These are phyloP conservation scores for Paecilomyces sp. DNA, from an alignment of 2,329 filamentous ascomycete genomes.

Conservation along the genomic window DNA sequence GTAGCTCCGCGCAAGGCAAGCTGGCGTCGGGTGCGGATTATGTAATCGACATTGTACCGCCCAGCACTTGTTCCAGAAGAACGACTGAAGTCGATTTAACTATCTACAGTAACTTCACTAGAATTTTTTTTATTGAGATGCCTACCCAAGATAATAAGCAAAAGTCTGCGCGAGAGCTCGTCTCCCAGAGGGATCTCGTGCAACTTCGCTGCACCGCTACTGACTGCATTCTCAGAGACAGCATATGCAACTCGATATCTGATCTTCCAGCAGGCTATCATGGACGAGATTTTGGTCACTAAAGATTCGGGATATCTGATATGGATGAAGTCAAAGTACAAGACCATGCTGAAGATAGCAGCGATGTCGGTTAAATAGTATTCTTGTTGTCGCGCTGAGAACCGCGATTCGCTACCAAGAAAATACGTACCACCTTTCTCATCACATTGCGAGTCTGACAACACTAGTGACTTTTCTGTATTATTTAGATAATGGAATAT, in stretches of 20 bases:
- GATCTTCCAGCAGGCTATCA: neutral
- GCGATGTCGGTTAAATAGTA: no score
- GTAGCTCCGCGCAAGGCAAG: neutral
- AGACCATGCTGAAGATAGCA: no score
- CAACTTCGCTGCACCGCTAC: neutral
- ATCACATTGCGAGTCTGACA: neutral
- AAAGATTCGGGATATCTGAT: neutral
- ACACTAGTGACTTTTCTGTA: neutral
- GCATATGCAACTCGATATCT: neutral
- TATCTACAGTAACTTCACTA: no score
- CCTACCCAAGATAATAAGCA: neutral
- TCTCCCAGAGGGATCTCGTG: neutral
- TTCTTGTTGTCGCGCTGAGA: neutral
- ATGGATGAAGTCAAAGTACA: no score
- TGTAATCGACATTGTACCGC: slow-evolving; percentile 6
- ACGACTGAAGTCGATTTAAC: neutral
- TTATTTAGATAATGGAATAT: neutral
- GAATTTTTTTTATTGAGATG: neutral
- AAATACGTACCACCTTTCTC: neutral
- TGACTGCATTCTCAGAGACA: neutral
- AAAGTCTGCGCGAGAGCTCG: neutral
- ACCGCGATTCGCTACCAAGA: neutral
- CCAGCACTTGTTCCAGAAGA: neutral
- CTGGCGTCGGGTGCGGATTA: slow-evolving; percentile 7
- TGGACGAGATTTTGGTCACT: neutral